These are phyloP conservation scores for Castanopsis chinensis DNA, from an alignment of 306 rosid species.

Conservation along the genomic window DNA sequence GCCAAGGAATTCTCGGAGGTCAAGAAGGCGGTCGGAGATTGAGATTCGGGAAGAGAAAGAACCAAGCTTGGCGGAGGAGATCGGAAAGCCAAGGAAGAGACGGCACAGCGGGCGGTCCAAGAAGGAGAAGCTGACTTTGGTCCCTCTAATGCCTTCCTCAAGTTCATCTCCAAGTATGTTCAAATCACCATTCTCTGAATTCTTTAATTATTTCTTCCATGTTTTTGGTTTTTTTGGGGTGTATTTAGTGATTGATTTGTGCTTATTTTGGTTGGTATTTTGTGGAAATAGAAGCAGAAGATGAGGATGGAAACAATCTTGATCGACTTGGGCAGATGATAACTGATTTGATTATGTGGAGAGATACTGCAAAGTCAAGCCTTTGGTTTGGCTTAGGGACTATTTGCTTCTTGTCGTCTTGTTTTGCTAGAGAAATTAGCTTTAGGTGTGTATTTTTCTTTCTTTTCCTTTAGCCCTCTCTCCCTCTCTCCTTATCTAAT, in stretches of 20 bases:
- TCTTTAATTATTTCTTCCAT: not conserved
- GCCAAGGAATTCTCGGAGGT: constrained; percentile 62
- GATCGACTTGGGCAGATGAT: constrained; percentile 55
- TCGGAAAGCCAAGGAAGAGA: constrained; percentile 53
- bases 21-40: constrained; percentile 52
- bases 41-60: constrained; percentile 73
- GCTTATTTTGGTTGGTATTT: not conserved
- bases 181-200: not conserved
- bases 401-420: constrained; percentile 60
- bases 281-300: constrained; percentile 41
- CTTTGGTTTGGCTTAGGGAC: constrained; percentile 88
- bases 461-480: not conserved
- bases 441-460: constrained; percentile 46
- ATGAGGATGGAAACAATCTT: constrained; percentile 46
- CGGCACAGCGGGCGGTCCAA: constrained; percentile 42
- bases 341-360: constrained; percentile 81
- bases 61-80: constrained; percentile 43
- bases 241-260: not conserved
- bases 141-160: constrained; percentile 49
- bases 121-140: constrained; percentile 65
- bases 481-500: not conserved
- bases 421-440: constrained; percentile 58
- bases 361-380: constrained; percentile 66
- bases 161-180: constrained; percentile 49
- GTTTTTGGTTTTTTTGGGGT: not conserved